Conservation (phyloP, 1,284 basidiomycete species). For the Cryptococcus wingfieldii region DNA sequence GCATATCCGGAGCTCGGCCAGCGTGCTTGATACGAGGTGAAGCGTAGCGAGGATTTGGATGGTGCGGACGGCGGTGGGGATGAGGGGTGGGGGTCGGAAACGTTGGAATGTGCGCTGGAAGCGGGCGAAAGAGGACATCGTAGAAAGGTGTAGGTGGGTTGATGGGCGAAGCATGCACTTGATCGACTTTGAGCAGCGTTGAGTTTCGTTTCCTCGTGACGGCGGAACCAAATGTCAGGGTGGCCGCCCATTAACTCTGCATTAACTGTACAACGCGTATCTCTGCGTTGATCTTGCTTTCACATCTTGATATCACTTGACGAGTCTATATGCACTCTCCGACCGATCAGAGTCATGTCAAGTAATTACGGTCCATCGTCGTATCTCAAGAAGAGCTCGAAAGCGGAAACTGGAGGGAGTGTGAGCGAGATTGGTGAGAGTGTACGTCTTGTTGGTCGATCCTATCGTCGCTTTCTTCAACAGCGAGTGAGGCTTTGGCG, state of each 20-base stretch:
- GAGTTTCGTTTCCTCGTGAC: too few species aligned
- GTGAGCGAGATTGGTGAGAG: not conserved
- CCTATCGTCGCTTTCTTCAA: too few species aligned
- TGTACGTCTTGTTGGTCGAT: not conserved
- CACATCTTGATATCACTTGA: not conserved
- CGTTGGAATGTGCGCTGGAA: conserved; percentile 6
- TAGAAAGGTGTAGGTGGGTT: not conserved
- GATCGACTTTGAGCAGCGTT: too few species aligned
- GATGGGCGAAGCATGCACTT: not conserved
- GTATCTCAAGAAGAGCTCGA: too few species aligned
- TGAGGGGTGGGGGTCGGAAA: conserved; percentile 15
- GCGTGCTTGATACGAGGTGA: conserved; percentile 35
- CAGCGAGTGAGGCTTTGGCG: too few species aligned
- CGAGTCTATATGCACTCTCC: not conserved
- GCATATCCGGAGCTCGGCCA: conserved; percentile 38
- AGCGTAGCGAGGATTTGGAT: conserved; percentile 32
- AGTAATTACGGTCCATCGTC: too few species aligned
- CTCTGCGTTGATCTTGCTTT: too few species aligned
- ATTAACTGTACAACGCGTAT: too few species aligned
- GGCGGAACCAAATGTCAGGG: too few species aligned
- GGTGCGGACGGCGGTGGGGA: conserved; percentile 18
- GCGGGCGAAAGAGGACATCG: conserved; percentile 5
- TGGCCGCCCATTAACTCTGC: too few species aligned
- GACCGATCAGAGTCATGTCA: too few species aligned
- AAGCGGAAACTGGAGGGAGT: too few species aligned